Evolutionary conservation across 306 rosid species (phyloP).

Genomic region (Medicago arabica): DNA sequence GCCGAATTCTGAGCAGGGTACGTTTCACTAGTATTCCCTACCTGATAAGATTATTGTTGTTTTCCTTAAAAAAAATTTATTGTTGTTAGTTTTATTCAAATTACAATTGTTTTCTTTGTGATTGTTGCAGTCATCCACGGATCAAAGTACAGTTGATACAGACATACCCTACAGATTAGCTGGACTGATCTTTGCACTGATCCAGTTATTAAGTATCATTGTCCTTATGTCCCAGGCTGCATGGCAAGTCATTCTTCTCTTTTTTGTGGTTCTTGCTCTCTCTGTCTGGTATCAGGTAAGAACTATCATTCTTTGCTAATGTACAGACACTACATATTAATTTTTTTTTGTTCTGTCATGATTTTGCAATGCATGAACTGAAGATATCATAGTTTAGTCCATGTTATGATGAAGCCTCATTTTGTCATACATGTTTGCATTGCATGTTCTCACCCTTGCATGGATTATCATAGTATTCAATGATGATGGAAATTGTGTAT

Average conservation of each 20-base stretch:
- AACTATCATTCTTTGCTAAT: background rate
- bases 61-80: too few species aligned
- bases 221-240: conserved; percentile 81
- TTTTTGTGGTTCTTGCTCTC: conserved; percentile 61
- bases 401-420: conserved; percentile 6
- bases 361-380: background rate
- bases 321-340: background rate
- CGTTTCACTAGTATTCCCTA: conserved; percentile 39
- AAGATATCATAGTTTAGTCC: conserved; percentile 4
- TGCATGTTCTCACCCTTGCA: conserved; percentile 16
- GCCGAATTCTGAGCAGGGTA: conserved; percentile 86
- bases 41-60: conserved; percentile 10
- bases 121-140: conserved; percentile 72
- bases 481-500: conserved; percentile 20
- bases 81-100: background rate
- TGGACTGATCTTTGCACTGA: conserved; percentile 84
- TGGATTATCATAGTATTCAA: conserved; percentile 19
- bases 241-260: conserved; percentile 79
- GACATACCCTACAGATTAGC: conserved; percentile 89
- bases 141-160: conserved; percentile 88
- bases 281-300: conserved; percentile 84
- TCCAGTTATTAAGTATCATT: conserved; percentile 77
- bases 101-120: conserved; percentile 1
- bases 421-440: conserved; percentile 25
- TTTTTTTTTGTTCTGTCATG: conserved; percentile 3